Base-by-base conservation (phyloP, 768 basidiomycete genomes). In the Russula virescens region DNA sequence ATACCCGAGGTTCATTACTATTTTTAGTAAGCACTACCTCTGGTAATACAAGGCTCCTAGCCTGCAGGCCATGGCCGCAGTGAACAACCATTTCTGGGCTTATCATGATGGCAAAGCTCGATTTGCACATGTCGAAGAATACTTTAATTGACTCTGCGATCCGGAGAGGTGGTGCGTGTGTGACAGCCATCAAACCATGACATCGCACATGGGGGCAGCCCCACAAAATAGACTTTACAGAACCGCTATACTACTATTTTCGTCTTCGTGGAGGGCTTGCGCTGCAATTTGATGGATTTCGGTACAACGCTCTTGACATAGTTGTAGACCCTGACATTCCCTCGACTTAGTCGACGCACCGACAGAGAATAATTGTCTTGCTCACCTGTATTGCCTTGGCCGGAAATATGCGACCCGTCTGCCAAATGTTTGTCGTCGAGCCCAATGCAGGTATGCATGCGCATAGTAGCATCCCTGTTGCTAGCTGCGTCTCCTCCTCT, bases 391-490 rank as follows among this genome's bases (percentile, higher is more conserved):
- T 69, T 26, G 80, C 75, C 61, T 88, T 77, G 9, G 77, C 76
- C 0, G 82, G 71, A 2, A 76, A 77, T 74, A 89, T 80, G 65
- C 79, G 77, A 9, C 95, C 94, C 6, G 85, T 83, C 72, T 95
- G 86, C 88, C 91, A 93, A n/a, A 95, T 63, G 71, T 83, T 91
- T 1, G 94, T 95, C 13, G 94, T 76, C 8, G 83, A 87, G 34
- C 83, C 84, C 35, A 98, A 78, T 2, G 96, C 95, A 60, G 97
- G 96, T 79, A 99, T 85, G 61, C 87, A 88, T 0, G 94, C 84
- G 18, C 95, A 71, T 0, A 89, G 80, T n/a, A 98, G 65, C n/a
- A 81, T 84, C 0, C 89, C 88, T 14, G 77, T 76, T 3, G 89
- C 82, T 3, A 67, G 65, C 28, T 71, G 73, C 0, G 80, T 78